Base-by-base conservation (phyloP, 2,329 filamentous ascomycete genomes). In the Bipolaris victoriae region DNA sequence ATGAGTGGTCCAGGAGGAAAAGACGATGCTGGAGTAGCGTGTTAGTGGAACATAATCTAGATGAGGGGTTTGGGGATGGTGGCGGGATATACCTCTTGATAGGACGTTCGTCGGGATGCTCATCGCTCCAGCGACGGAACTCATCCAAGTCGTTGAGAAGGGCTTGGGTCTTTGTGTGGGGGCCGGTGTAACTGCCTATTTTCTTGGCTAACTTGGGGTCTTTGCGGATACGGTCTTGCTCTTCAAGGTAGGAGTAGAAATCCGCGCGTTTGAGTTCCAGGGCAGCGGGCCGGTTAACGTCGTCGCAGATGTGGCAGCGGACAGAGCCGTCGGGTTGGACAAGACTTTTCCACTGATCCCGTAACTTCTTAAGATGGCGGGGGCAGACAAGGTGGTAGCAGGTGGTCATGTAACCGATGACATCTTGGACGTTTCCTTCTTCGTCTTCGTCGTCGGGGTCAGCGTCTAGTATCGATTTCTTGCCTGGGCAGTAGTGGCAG, bases 1-100 rank as follows among this genome's bases (percentile, higher is more conserved):
- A 72, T 98, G 93, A 0, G 90, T 89, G 0, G 95, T 98, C 93
- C 95, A 98, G n/a, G 88, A 89, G 0, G 92, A 97, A 77, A 98
- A 98, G 6, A 99, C 88, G 13, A 99, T 92, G 24, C 91, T 80
- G 60, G 15, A 3, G 15, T 1, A 26, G 26, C 45, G 31, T 45
- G 36, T 58, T 35, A 48, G 40, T 44, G 33, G 36, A 36, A 18
- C 20, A 33, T 5, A 16, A 15, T n/a, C 7, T n/a, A 18, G 2
- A 22, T 51, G 41, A 5, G 3, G 11, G n/a, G 22, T 6, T 10
- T 3, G 16, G 22, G 5, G 26, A 2, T 35, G 31, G 24, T 11
- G 36, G n/a, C 3, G 16, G 1, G 7, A 10, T 62, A 55, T 70
- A 75, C 74, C 72, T 95, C 75, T 97, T 98, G 77, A 91, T 90